Evolutionary conservation across 2,329 filamentous ascomycete genomes (phyloP).

Genomic region (Diaporthe velutina): DNA sequence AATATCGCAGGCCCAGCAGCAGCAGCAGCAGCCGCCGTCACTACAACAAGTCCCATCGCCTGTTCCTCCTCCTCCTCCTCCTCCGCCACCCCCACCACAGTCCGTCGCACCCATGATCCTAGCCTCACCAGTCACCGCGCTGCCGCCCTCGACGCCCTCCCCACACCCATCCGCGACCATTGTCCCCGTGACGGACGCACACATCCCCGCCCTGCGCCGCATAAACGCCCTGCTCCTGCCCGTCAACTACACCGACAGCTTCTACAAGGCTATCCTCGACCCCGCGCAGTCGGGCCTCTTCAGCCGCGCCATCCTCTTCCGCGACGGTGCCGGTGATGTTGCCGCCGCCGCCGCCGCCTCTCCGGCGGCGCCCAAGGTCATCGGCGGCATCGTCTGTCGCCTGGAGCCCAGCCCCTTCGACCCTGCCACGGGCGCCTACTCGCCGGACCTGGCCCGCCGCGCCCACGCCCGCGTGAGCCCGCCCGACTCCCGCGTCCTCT

Average conservation of each 20-base stretch:
- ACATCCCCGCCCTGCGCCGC: conserved; percentile 71
- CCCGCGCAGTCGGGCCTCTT: conserved; percentile 64
- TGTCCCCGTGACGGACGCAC: conserved; percentile 60
- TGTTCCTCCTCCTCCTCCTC: conserved; percentile 40
- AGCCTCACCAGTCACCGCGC: conserved; percentile 45
- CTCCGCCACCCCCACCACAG: conserved; percentile 39
- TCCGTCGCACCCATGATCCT: conserved; percentile 40
- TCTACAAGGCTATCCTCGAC: conserved; percentile 69
- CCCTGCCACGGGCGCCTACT: conserved; percentile 40
- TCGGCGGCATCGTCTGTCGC: conserved; percentile 74
- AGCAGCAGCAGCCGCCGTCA: conserved; percentile 41
- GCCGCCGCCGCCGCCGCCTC: conserved; percentile 43
- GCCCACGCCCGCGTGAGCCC: conserved; percentile 38
- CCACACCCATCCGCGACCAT: conserved; percentile 65
- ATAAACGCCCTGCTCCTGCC: conserved; percentile 76
- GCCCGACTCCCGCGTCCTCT: conserved; percentile 61
- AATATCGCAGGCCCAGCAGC: conserved; percentile 47
- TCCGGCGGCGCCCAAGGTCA: conserved; percentile 58
- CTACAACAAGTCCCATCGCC: conserved; percentile 40
- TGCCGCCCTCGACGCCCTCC: conserved; percentile 50
- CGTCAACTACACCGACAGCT: conserved; percentile 73
- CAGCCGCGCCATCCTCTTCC: conserved; percentile 72
- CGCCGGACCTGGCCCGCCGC: conserved; percentile 34
- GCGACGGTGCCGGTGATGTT: conserved; percentile 51
- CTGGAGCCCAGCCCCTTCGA: conserved; percentile 63